Percentiles rank a stretch among this genome's conserved stretches.
Evolutionary conservation across 495 filamentous ascomycete species (phyloP).

Genomic region (Aspergillus cavernicola): DNA sequence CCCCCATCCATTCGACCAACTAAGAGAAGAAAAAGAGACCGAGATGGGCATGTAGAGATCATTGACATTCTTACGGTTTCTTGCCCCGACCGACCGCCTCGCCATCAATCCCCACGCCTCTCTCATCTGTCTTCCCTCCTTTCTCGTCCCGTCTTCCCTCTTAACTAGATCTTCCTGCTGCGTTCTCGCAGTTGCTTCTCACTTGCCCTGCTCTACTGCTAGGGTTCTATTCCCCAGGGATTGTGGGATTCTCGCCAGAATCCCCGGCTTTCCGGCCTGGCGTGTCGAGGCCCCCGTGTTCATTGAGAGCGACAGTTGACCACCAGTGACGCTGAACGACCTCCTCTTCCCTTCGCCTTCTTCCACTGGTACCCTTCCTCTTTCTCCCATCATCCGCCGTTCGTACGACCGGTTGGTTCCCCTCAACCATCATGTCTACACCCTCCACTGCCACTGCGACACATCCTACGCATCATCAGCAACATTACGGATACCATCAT

Average conservation of each 20-base stretch:
- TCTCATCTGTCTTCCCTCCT: conserved; percentile 10
- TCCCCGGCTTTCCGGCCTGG: conserved; percentile 20
- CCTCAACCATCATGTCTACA: conserved; percentile 66
- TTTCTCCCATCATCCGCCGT: conserved; percentile 58
- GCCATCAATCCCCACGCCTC: conserved; percentile 22
- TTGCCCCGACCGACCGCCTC: conserved; percentile 26
- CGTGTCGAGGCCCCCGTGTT: conserved; percentile 18
- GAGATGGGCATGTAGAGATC: not conserved
- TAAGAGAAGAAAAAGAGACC: not conserved
- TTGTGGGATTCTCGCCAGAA: conserved; percentile 14
- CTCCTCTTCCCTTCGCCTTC: conserved; percentile 1
- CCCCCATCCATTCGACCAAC: conserved; percentile 1
- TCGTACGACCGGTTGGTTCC: conserved; percentile 33
- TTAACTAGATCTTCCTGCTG: not conserved
- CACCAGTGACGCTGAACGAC: conserved; percentile 11
- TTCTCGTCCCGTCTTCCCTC: conserved; percentile 8
- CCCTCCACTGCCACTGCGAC: conserved; percentile 79
- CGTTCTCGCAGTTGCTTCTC: not conserved
- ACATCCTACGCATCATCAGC: conserved; percentile 62
- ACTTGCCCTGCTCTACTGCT: not conserved
- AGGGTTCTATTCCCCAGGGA: not conserved
- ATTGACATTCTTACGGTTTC: conserved; percentile 6
- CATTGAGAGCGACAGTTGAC: conserved; percentile 15
- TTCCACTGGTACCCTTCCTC: too few species aligned
- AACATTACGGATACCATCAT: conserved; percentile 66